Evolutionary conservation across 1,284 basidiomycete genomes (phyloP).

Genomic region (Rhodotorula sp.): DNA sequence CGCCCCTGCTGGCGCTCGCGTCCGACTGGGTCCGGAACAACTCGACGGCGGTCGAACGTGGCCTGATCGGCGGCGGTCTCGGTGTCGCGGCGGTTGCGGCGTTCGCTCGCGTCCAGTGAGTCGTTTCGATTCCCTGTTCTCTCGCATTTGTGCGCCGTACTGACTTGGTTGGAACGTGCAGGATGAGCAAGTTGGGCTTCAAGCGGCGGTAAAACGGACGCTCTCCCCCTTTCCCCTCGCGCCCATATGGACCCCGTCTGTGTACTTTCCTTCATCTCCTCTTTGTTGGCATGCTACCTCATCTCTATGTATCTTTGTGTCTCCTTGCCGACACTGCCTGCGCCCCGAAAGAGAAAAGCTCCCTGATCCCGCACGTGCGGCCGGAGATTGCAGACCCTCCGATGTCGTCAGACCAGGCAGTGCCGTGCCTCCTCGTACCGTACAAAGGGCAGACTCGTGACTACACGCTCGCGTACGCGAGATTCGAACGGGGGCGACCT

Average conservation of each 20-base stretch:
- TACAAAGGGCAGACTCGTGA: too few species aligned
- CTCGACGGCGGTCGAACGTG: slow-evolving; percentile 21
- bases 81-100: slow-evolving; percentile 23
- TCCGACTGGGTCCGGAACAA: slow-evolving; percentile 39
- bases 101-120: slow-evolving; percentile 15
- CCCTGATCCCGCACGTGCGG: too few species aligned
- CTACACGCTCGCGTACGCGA: not conserved
- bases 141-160: too few species aligned
- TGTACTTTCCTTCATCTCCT: too few species aligned
- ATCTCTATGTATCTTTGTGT: too few species aligned
- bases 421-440: too few species aligned
- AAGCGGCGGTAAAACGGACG: not conserved
- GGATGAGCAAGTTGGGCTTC: slow-evolving; percentile 16
- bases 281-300: too few species aligned
- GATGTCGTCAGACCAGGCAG: too few species aligned
- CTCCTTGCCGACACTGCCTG: too few species aligned
- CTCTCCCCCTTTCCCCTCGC: not conserved
- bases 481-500: not conserved
- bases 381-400: too few species aligned
- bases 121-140: not conserved
- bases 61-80: slow-evolving; percentile 27
- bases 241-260: too few species aligned
- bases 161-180: not conserved
- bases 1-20: slow-evolving; percentile 38
- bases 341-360: too few species aligned